Conservation (phyloP, 2,329 filamentous ascomycete species). For the Xylaria sp. region DNA sequence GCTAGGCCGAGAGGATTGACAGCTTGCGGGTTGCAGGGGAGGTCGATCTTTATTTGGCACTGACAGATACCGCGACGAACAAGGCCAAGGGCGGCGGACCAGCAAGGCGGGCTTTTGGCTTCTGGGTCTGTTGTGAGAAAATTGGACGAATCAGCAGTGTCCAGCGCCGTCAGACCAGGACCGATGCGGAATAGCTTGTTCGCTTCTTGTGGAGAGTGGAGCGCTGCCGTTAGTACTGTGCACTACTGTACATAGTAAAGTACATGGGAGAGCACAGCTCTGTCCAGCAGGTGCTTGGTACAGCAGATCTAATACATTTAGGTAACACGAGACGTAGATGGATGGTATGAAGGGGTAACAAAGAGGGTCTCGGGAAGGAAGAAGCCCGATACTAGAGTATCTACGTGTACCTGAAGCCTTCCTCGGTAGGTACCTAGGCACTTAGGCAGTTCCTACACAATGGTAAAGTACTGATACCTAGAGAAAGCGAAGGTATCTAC, state of each 20-base stretch:
- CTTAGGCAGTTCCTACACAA: too few species aligned
- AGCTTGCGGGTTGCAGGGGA: slow-evolving; percentile 6
- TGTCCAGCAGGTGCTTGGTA: not conserved
- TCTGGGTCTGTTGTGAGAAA: not conserved
- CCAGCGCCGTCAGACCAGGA: slow-evolving; percentile 10
- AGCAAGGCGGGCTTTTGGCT: not conserved
- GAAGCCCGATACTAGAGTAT: too few species aligned
- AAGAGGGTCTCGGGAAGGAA: too few species aligned
- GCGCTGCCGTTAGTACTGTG: too few species aligned
- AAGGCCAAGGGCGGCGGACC: not conserved
- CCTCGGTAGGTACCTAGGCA: too few species aligned
- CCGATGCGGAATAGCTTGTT: not conserved
- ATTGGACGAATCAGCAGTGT: not conserved
- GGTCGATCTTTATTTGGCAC: slow-evolving; percentile 26
- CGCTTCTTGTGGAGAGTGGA: too few species aligned
- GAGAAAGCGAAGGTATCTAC: too few species aligned
- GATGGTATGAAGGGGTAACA: not conserved
- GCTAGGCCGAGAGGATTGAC: slow-evolving; percentile 17
- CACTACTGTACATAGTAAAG: too few species aligned
- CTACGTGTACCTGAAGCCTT: too few species aligned
- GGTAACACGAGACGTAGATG: not conserved
- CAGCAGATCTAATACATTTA: too few species aligned
- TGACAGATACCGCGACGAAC: too few species aligned
- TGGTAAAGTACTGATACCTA: too few species aligned
- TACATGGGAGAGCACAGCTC: not conserved